These are phyloP conservation scores for Thermomyces lanuginosus DNA, from an alignment of 2,329 filamentous ascomycete species.

Conservation along the genomic window DNA sequence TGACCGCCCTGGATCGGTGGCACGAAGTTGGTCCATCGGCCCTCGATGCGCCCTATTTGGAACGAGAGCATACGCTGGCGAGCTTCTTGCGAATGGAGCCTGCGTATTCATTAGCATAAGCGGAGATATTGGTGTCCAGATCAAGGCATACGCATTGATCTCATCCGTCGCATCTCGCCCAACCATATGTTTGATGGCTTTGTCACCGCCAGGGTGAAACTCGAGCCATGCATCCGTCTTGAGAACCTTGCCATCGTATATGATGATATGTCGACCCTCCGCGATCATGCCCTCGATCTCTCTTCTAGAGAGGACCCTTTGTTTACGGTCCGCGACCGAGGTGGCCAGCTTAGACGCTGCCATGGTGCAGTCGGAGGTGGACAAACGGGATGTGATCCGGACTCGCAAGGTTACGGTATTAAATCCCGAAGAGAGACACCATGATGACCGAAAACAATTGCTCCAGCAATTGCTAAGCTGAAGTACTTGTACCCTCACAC, in stretches of 20 bases:
- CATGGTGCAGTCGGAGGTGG: too few relatives aligned
- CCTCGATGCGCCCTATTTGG: slow-evolving; percentile 66
- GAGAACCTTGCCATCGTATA: slow-evolving; percentile 64
- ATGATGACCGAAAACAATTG: too few relatives aligned
- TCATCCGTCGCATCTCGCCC: slow-evolving; percentile 90
- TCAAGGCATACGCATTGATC: slow-evolving; percentile 59
- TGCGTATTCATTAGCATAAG: background rate
- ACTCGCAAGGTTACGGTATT: too few relatives aligned
- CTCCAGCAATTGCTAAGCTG: too few relatives aligned
- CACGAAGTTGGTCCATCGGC: slow-evolving; percentile 70
- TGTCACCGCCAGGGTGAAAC: slow-evolving; percentile 84
- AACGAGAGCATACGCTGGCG: slow-evolving; percentile 62
- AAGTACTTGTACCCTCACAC: too few relatives aligned
- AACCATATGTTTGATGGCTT: slow-evolving; percentile 83
- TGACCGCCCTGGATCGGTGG: slow-evolving; percentile 83
- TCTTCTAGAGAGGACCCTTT: slow-evolving; percentile 39
- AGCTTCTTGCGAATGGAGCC: slow-evolving; percentile 68
- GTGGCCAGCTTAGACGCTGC: too few relatives aligned
- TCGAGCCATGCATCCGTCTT: slow-evolving; percentile 78
- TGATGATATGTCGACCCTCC: slow-evolving; percentile 60
- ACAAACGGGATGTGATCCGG: too few relatives aligned
- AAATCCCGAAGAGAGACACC: too few relatives aligned
- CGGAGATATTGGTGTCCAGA: slow-evolving; percentile 22
- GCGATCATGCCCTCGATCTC: slow-evolving; percentile 73
- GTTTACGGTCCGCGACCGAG: slow-evolving; percentile 26